Evolutionary conservation across 2,329 filamentous ascomycete species (phyloP), one percentile per base, ranked within the genome.

Genomic region (Cladosporium phlei): DNA sequence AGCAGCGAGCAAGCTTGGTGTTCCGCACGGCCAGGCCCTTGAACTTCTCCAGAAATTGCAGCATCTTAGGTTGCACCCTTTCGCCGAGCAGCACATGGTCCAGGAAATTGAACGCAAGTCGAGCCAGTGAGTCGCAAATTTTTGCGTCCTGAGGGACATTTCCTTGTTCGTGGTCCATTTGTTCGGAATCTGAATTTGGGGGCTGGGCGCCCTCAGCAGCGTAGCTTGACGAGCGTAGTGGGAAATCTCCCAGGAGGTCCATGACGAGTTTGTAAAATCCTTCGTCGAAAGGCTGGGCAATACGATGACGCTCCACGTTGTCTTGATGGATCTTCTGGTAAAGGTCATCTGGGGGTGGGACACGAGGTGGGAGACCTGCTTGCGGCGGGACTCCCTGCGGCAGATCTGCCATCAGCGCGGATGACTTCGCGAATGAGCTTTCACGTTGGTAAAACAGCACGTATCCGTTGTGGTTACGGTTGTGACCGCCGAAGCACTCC

Each of bases 381-480:
- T 21, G 17, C 30, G 28, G 12, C 1, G 10, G 30, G 20, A 16
- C 11, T n/a, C 21, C 28, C 10, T 28, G 24, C 11, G 17, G 30
- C 12, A 28, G 17, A 4, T 10, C 29, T 10, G 11, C 33, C 28
- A 27, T 51, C 12, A 19, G 22, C 10, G 12, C 29, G 20, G 58
- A 57, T n/a, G 63, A 59, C 34, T 64, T 58, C 7, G 73, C 70
- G 47, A 90, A 73, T 4, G 80, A 79, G 0, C 83, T 83, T 3
- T 82, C 79, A 38, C 93, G 82, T 64, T 96, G 86, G 64, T 98
- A 98, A 66, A 98, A 97, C 7, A 98, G 76, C 87, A 98, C 97
- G 66, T 98, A 98, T 10, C 91, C 93, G 63, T 88, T 97, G 72
- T 65, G 60, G 4, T 50, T 48, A 21, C 55, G 58, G 17, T 56